A percentile compares a stretch with the other conserved stretches of the same genome.
These are phyloP conservation scores for Aspergillus pseudotamarii DNA, from an alignment of 2,329 filamentous ascomycete species.

Conservation along the genomic window DNA sequence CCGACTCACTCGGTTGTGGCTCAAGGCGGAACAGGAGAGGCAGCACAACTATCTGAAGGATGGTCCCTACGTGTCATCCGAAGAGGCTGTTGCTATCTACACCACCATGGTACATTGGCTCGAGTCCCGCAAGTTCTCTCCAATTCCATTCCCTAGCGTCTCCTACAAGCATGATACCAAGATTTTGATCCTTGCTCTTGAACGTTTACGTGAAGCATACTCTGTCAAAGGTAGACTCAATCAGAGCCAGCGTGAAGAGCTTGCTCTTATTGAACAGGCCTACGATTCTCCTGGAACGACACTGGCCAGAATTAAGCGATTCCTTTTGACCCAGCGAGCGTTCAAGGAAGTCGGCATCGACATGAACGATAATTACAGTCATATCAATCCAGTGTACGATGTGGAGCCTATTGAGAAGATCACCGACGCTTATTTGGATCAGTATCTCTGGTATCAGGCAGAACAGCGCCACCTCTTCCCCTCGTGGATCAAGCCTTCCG, in stretches of 20 bases:
- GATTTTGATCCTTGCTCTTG: slow-evolving; percentile 92
- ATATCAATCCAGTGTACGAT: slow-evolving; percentile 98
- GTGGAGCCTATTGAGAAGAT: slow-evolving; percentile 99
- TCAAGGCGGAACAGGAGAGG: slow-evolving; percentile 96
- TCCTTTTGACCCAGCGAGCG: slow-evolving; percentile 91
- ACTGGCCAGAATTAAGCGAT: slow-evolving; percentile 93
- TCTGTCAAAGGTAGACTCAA: slow-evolving; percentile 96
- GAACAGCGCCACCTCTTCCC: slow-evolving; percentile 97
- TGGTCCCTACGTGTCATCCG: slow-evolving; percentile 95
- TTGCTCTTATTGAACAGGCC: slow-evolving; percentile 95
- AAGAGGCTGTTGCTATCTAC: slow-evolving; percentile 98
- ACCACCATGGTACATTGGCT: slow-evolving; percentile 99
- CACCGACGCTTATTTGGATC: slow-evolving; percentile 96
- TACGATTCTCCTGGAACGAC: slow-evolving; percentile 98
- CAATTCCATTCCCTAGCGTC: slow-evolving; percentile 97
- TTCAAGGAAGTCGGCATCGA: slow-evolving; percentile 99
- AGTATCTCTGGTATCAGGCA: slow-evolving; percentile 98
- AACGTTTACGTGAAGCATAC: slow-evolving; percentile 91
- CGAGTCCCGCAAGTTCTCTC: slow-evolving; percentile 96
- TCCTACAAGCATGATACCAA: slow-evolving; percentile 99
- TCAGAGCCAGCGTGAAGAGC: slow-evolving; percentile 94
- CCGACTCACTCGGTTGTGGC: slow-evolving; percentile 89
- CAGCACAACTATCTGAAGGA: slow-evolving; percentile 99
- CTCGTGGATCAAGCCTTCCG: slow-evolving; percentile 98
- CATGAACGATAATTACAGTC: slow-evolving; percentile 99